Evolutionary conservation across 257 asterid genomes (phyloP).

Genomic region (Eucommia ulmoides): DNA sequence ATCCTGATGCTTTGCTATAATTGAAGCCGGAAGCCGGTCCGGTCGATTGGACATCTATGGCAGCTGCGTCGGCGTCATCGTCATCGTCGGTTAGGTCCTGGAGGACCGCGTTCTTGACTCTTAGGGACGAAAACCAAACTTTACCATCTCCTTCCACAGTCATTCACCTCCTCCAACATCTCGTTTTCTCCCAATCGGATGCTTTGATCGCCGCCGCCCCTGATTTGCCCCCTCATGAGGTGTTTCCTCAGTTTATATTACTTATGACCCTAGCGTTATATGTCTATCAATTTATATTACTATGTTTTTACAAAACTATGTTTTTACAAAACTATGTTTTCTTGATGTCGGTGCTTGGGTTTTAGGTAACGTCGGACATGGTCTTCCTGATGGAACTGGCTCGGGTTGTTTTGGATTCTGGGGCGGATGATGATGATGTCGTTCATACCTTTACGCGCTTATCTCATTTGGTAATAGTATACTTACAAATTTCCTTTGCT

Average conservation of each 20-base stretch:
- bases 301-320: too few relatives aligned
- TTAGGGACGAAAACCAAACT: constrained; percentile 58
- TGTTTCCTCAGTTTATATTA: too few relatives aligned
- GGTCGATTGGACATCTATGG: not conserved
- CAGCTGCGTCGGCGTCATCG: not conserved
- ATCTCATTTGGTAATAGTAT: constrained; percentile 33
- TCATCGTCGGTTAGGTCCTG: constrained; percentile 33
- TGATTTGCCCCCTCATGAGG: constrained; percentile 65
- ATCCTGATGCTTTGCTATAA: not conserved
- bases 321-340: not conserved
- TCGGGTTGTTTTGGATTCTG: constrained; percentile 19
- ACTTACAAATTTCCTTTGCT: too few relatives aligned
- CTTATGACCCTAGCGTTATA: too few relatives aligned
- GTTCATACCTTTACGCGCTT: constrained; percentile 18
- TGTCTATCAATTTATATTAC: too few relatives aligned
- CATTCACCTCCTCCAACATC: constrained; percentile 35
- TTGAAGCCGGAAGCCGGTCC: not conserved
- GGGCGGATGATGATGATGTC: constrained; percentile 27
- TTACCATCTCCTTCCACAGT: constrained; percentile 28
- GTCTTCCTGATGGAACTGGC: constrained; percentile 61
- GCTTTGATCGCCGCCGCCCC: constrained; percentile 41
- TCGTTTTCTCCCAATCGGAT: constrained; percentile 48
- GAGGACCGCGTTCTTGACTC: constrained; percentile 70
- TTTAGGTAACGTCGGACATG: constrained; percentile 58
- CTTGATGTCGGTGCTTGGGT: not conserved